A percentile compares a stretch with the other conserved stretches of the same genome.
phyloP scores from a whole-genome alignment of 2,329 filamentous ascomycete genomes.

The Alternaria tenuissima region DNA sequence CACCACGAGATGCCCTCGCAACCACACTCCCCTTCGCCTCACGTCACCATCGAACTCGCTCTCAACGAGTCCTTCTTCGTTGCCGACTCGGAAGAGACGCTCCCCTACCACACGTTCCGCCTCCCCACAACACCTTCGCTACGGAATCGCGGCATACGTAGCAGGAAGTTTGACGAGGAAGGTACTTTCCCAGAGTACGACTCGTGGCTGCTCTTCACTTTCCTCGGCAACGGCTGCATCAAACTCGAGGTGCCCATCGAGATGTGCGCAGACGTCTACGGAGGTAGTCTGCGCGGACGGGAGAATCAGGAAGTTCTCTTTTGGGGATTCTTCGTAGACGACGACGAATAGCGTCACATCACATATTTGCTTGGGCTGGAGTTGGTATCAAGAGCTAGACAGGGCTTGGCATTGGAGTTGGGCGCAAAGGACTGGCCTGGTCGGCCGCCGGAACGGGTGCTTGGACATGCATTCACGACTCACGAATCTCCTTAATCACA shows the following conservation, averaged over 20 bases:
- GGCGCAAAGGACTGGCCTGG: conserved; percentile 34
- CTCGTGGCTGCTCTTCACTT: conserved; percentile 50
- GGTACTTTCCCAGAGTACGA: conserved; percentile 46
- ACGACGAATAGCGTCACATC: conserved; percentile 33
- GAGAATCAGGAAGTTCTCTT: conserved; percentile 48
- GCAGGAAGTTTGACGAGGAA: conserved; percentile 38
- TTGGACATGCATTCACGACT: conserved; percentile 42
- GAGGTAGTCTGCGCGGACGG: conserved; percentile 38
- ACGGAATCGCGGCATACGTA: conserved; percentile 46
- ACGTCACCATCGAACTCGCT: conserved; percentile 43
- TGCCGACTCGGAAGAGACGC: conserved; percentile 46
- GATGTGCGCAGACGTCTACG: conserved; percentile 49
- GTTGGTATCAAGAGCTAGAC: conserved; percentile 35
- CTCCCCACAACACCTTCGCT: conserved; percentile 42
- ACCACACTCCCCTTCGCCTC: conserved; percentile 9
- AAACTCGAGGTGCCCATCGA: conserved; percentile 49
- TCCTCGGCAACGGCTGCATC: conserved; percentile 46
- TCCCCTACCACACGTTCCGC: conserved; percentile 47
- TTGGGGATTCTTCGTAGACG: conserved; percentile 48
- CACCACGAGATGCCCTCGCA: conserved; percentile 5
- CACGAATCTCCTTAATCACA: conserved; percentile 43
- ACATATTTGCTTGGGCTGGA: conserved; percentile 30
- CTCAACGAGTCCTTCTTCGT: conserved; percentile 46
- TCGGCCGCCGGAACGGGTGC: conserved; percentile 33
- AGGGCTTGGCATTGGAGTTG: conserved; percentile 42